phyloP scores from a whole-genome alignment of 148 eudicot genomes.

The Camellia granthamiana region DNA sequence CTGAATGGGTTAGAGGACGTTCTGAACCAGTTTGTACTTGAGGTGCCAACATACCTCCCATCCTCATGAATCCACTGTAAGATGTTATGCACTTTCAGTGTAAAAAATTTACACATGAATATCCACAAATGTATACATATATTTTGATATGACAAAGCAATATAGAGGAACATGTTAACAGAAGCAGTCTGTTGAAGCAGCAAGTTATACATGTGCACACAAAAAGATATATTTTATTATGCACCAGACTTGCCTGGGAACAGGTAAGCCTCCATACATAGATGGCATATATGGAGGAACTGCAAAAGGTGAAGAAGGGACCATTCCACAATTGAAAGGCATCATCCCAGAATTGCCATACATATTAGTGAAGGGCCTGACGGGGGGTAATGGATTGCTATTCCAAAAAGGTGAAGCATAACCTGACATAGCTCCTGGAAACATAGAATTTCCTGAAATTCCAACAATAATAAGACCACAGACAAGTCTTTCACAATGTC shows the following conservation, averaged over 20 bases:
- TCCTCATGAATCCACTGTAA: constrained; percentile 39
- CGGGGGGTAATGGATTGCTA: constrained; percentile 30
- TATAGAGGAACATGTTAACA: background rate
- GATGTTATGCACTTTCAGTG: background rate
- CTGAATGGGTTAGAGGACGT: constrained; percentile 27
- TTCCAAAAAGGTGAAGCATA: constrained; percentile 59
- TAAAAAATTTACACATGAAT: background rate
- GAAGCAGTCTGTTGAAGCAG: background rate
- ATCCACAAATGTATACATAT: background rate
- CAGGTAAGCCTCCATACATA: constrained; percentile 38
- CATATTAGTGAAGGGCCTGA: constrained; percentile 42
- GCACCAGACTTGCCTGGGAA: constrained; percentile 40
- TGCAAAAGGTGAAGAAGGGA: constrained; percentile 36
- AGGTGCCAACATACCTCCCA: constrained; percentile 30
- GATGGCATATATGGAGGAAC: constrained; percentile 47
- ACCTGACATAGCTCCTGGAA: constrained; percentile 43
- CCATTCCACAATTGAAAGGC: constrained; percentile 46
- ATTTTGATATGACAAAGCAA: background rate
- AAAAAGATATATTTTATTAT: background rate
- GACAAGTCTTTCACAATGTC: background rate
- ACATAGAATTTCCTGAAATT: constrained; percentile 35
- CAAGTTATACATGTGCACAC: no score
- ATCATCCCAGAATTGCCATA: constrained; percentile 56
- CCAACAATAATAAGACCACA: constrained; percentile 7
- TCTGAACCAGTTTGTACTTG: constrained; percentile 24